Conservation (phyloP, 768 basidiomycete species). For the Trametes cubensis region DNA sequence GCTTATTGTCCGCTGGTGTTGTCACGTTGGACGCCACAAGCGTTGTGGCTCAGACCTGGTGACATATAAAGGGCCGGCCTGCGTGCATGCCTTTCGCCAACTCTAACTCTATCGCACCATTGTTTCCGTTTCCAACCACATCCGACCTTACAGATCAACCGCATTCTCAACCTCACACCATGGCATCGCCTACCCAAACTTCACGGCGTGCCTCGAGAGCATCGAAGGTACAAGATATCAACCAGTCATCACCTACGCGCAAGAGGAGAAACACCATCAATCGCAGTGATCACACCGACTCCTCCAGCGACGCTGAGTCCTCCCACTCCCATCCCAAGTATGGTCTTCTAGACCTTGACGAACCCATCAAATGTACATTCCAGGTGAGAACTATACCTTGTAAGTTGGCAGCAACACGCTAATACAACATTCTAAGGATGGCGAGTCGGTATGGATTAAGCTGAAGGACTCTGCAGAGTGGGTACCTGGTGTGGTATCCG, state of each 20-base stretch:
- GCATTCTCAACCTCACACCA: not conserved
- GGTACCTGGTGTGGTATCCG: conserved; percentile 51
- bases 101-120: not conserved
- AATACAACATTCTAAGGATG: conserved; percentile 37
- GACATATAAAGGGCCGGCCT: conserved; percentile 1
- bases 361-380: conserved; percentile 47
- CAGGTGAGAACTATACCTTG: conserved; percentile 39
- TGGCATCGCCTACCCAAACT: not conserved
- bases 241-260: not conserved
- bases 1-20: conserved; percentile 1
- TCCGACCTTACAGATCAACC: not conserved
- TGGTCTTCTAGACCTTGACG: conserved; percentile 16
- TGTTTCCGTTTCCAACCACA: not conserved
- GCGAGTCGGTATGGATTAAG: conserved; percentile 56
- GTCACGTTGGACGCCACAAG: conserved; percentile 9
- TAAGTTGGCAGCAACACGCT: not conserved
- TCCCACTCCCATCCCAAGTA: conserved; percentile 13
- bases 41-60: not conserved
- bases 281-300: not conserved
- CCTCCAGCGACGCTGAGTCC: conserved; percentile 15
- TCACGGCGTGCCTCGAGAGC: not conserved
- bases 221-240: not conserved
- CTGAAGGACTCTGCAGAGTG: conserved; percentile 50
- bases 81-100: too few species aligned
- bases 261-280: not conserved